Percentiles rank a stretch among this genome's conserved stretches.
Conservation (phyloP, 768 basidiomycete genomes). For the Chalciporus piperatus region DNA sequence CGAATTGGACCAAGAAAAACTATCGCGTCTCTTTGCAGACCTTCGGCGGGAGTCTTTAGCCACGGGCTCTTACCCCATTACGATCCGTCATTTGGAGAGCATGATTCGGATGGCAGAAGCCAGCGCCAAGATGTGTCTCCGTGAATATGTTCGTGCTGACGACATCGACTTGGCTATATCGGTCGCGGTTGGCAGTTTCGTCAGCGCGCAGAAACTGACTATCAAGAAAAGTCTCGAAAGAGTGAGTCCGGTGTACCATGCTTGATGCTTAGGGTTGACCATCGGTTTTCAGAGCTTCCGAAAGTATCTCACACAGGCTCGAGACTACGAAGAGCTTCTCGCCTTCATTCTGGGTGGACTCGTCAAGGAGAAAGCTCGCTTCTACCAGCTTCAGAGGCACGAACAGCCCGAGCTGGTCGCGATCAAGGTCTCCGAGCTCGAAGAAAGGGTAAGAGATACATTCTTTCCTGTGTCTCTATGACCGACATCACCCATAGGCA, state of each 20-base stretch:
- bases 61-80: conserved; percentile 98
- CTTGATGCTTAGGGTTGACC: conserved; percentile 9
- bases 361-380: conserved; percentile 88
- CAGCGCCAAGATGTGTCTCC: conserved; percentile 95
- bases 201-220: conserved; percentile 95
- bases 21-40: conserved; percentile 91
- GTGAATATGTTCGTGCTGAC: conserved; percentile 93
- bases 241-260: conserved; percentile 38
- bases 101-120: conserved; percentile 99
- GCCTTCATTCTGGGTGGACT: conserved; percentile 92
- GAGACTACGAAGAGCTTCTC: conserved; percentile 93
- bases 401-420: conserved; percentile 75
- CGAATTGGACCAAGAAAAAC: conserved; percentile 94
- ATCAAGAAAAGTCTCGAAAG: conserved; percentile 98
- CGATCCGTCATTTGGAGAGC: conserved; percentile 95
- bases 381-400: conserved; percentile 73
- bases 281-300: conserved; percentile 72
- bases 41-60: conserved; percentile 93
- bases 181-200: conserved; percentile 92
- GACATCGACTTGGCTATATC: conserved; percentile 98
- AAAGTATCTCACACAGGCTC: conserved; percentile 94
- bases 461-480: background rate
- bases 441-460: conserved; percentile 66
- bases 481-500: conserved; percentile 51
- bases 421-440: conserved; percentile 78